Conservation (phyloP, 164 flowering plant genomes). For the Platanus orientalis region DNA sequence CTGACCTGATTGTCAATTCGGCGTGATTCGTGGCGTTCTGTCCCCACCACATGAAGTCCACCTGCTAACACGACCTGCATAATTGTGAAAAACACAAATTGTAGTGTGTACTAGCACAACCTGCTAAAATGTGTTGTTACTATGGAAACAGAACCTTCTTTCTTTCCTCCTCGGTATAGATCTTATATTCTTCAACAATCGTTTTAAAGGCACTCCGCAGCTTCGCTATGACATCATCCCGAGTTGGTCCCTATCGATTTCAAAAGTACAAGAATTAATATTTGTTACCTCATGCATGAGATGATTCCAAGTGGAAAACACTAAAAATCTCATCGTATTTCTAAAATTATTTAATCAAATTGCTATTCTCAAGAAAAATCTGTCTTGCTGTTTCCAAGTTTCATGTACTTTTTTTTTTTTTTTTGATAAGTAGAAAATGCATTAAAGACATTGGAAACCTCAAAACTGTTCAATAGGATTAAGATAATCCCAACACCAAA, state of each 20-base stretch:
- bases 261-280: not conserved
- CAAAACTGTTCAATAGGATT: too few relatives aligned
- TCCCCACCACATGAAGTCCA: constrained; percentile 97
- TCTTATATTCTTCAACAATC: constrained; percentile 71
- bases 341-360: not conserved
- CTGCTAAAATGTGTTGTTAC: constrained; percentile 2
- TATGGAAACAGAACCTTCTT: constrained; percentile 47
- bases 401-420: not conserved
- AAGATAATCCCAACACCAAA: too few relatives aligned
- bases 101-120: not conserved
- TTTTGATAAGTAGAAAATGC: too few relatives aligned
- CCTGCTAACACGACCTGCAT: constrained; percentile 88
- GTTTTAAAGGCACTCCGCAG: constrained; percentile 64
- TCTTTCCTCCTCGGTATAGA: constrained; percentile 80
- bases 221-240: constrained; percentile 80
- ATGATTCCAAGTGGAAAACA: not conserved
- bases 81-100: constrained; percentile 8
- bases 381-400: not conserved
- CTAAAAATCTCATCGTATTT: not conserved
- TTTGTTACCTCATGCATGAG: constrained; percentile 6
- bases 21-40: constrained; percentile 98
- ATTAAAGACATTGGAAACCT: too few relatives aligned
- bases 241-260: constrained; percentile 69
- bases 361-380: not conserved
- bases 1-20: constrained; percentile 96